Conservation (phyloP, 1,139 yeast genomes). For the Kurtzmaniella quercitrusa region DNA sequence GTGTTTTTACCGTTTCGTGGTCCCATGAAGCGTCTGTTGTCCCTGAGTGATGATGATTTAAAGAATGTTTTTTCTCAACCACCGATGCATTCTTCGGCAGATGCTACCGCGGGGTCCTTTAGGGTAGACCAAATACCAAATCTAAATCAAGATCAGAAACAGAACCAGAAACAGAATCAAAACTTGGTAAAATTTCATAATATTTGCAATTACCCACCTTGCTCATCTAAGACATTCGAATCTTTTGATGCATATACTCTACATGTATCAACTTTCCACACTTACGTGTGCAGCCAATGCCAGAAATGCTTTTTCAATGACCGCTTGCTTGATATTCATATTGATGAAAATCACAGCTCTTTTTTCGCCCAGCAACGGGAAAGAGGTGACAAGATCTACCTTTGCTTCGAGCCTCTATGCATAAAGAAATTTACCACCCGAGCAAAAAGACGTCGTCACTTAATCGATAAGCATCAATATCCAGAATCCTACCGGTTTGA, state of each 20-base stretch:
- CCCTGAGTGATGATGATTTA: neutral
- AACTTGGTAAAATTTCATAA: too few relatives aligned
- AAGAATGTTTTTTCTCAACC: neutral
- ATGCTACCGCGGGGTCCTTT: neutral
- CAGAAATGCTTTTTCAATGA: conserved; percentile 36
- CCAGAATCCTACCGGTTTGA: conserved; percentile 40
- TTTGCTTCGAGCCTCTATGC: conserved; percentile 40
- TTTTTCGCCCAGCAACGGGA: conserved; percentile 32
- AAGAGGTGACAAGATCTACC: conserved; percentile 34
- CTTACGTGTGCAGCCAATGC: conserved; percentile 39
- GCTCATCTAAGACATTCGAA: conserved; percentile 12
- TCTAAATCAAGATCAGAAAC: too few relatives aligned
- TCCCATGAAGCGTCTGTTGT: conserved; percentile 2
- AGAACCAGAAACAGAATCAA: too few relatives aligned
- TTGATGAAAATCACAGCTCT: conserved; percentile 53
- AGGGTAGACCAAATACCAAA: too few relatives aligned
- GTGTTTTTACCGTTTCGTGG: neutral
- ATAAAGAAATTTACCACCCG: conserved; percentile 26
- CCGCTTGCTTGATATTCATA: conserved; percentile 39
- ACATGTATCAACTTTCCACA: conserved; percentile 23
- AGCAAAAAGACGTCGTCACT: conserved; percentile 39
- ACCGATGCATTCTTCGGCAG: neutral
- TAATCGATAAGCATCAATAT: conserved; percentile 46
- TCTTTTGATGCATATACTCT: conserved; percentile 22
- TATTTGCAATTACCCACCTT: conserved; percentile 12